phyloP scores from a whole-genome alignment of 2,329 filamentous ascomycete genomes.

The Metarhizium sp. region DNA sequence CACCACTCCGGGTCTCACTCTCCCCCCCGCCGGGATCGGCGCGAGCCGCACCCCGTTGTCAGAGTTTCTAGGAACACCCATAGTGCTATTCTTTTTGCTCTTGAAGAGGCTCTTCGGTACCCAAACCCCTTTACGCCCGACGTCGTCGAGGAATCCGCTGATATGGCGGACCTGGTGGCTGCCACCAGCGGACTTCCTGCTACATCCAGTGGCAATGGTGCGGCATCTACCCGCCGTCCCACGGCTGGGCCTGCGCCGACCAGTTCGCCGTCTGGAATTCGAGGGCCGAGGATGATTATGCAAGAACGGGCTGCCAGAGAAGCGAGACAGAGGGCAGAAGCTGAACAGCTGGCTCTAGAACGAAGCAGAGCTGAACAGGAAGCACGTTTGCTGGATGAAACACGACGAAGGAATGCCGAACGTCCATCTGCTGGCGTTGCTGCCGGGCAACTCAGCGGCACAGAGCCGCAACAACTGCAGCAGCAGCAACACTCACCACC shows the following conservation, averaged over 20 bases:
- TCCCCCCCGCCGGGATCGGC: conserved; percentile 21
- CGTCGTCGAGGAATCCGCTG: conserved; percentile 76
- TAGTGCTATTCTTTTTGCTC: conserved; percentile 81
- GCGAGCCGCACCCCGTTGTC: conserved; percentile 36
- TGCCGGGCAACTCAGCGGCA: conserved; percentile 22
- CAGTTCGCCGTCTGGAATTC: conserved; percentile 56
- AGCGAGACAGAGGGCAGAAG: conserved; percentile 57
- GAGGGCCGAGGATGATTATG: conserved; percentile 87
- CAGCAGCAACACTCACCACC: conserved; percentile 7
- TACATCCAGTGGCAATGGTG: conserved; percentile 44
- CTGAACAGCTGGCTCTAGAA: conserved; percentile 45
- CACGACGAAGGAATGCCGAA: conserved; percentile 48
- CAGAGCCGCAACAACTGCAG: conserved; percentile 17
- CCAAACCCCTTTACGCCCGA: conserved; percentile 79
- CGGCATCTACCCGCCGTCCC: conserved; percentile 32
- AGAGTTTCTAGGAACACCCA: conserved; percentile 77
- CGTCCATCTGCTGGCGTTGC: conserved; percentile 47
- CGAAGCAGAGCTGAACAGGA: conserved; percentile 50
- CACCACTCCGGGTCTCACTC: conserved; percentile 15
- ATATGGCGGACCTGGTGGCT: conserved; percentile 73
- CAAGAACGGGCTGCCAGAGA: conserved; percentile 73
- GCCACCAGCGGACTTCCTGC: conserved; percentile 49
- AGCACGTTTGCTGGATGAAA: conserved; percentile 43
- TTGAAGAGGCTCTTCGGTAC: conserved; percentile 81
- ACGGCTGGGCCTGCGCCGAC: conserved; percentile 40